Percentiles rank a stretch among this genome's conserved stretches.
Evolutionary conservation across 768 basidiomycete species (phyloP).

Genomic region (Lentinula sp.): DNA sequence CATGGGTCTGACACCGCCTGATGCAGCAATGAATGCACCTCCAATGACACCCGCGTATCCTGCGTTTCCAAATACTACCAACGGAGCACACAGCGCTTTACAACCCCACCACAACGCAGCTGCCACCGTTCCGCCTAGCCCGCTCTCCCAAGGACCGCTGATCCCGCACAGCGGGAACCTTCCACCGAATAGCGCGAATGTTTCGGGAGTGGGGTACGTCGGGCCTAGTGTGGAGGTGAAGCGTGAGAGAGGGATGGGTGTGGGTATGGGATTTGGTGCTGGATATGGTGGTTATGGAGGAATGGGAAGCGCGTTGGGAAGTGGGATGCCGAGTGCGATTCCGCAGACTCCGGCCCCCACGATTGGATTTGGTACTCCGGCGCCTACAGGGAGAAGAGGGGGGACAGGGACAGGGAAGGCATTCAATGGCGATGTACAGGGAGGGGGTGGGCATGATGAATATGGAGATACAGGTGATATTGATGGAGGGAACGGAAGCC

Average conservation of each 20-base stretch:
- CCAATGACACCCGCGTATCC: not conserved
- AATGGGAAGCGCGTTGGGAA: not conserved
- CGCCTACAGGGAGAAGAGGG: constrained; percentile 18
- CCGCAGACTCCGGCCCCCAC: constrained; percentile 55
- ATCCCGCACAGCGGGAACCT: constrained; percentile 38
- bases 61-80: not conserved
- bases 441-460: constrained; percentile 2
- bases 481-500: constrained; percentile 26
- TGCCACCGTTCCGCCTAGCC: constrained; percentile 31
- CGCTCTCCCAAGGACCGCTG: constrained; percentile 52
- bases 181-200: not conserved
- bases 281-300: constrained; percentile 4
- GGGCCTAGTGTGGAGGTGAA: constrained; percentile 63
- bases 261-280: constrained; percentile 18
- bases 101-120: not conserved
- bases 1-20: not conserved
- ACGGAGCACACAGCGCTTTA: not conserved
- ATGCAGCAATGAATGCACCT: not conserved
- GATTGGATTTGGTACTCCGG: constrained; percentile 17
- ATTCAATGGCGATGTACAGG: constrained; percentile 1
- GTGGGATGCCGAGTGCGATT: constrained; percentile 13
- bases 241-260: constrained; percentile 44
- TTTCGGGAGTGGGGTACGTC: constrained; percentile 21
- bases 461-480: not conserved
- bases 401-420: constrained; percentile 11